phyloP scores from a whole-genome alignment of 1,139 yeast species.

The Kodamaea plutei region DNA sequence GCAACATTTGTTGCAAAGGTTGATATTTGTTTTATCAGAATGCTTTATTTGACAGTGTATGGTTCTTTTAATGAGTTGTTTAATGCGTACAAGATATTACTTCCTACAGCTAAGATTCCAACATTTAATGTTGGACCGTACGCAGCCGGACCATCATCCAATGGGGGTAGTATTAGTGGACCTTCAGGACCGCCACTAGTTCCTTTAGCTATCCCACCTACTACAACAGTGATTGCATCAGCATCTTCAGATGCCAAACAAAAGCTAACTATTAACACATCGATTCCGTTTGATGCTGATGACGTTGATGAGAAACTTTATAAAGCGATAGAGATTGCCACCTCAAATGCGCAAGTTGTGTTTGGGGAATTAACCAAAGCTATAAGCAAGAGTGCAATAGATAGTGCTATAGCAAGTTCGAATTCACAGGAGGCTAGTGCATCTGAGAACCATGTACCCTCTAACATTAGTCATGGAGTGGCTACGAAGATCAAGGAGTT shows the following conservation, averaged over 20 bases:
- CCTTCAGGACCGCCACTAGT: constrained; percentile 3
- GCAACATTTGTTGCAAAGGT: constrained; percentile 47
- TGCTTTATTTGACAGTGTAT: constrained; percentile 65
- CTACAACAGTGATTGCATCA: constrained; percentile 7
- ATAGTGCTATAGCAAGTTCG: constrained; percentile 30
- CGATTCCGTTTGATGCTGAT: constrained; percentile 25
- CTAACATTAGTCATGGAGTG: constrained; percentile 35
- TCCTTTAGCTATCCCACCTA: constrained; percentile 9
- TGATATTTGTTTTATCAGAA: constrained; percentile 67
- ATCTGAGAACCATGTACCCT: not conserved
- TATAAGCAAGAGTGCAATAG: constrained; percentile 66
- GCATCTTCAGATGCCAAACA: constrained; percentile 21
- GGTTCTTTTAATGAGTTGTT: constrained; percentile 74
- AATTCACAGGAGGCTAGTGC: constrained; percentile 1
- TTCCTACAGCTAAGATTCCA: constrained; percentile 26
- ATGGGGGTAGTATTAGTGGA: constrained; percentile 5
- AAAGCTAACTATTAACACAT: constrained; percentile 23
- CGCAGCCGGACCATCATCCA: not conserved
- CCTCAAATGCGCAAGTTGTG: constrained; percentile 74
- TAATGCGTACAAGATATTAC: constrained; percentile 62
- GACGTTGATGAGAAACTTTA: constrained; percentile 76
- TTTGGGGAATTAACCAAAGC: constrained; percentile 76
- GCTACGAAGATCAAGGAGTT: constrained; percentile 72
- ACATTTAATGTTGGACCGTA: constrained; percentile 5
- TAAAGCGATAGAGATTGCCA: constrained; percentile 69